phyloP scores from a whole-genome alignment of 768 basidiomycete genomes.

The Solioccasus polychromus region DNA sequence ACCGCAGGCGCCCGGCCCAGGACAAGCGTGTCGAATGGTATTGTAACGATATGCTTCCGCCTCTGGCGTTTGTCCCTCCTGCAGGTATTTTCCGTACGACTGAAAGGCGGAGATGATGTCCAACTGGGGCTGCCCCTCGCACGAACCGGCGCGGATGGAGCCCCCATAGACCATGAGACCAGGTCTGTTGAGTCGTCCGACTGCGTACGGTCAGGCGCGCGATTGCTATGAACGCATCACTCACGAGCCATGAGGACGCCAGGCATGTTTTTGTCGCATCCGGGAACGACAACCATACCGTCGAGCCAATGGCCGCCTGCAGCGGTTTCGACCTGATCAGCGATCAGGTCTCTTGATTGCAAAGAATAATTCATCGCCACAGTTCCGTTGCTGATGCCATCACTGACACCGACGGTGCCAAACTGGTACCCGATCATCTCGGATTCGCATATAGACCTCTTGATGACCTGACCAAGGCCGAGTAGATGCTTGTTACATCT shows the following conservation, averaged over 20 bases:
- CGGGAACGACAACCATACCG: slow-evolving; percentile 95
- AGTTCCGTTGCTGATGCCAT: slow-evolving; percentile 99
- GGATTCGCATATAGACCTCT: slow-evolving; percentile 67
- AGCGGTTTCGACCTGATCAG: slow-evolving; percentile 94
- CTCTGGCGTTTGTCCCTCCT: slow-evolving; percentile 77
- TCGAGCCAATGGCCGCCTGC: slow-evolving; percentile 98
- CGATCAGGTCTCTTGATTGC: slow-evolving; percentile 95
- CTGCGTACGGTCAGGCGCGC: slow-evolving; percentile 37
- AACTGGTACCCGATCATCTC: slow-evolving; percentile 94
- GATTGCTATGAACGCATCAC: slow-evolving; percentile 29
- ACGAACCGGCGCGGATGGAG: slow-evolving; percentile 89
- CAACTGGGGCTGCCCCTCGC: slow-evolving; percentile 81
- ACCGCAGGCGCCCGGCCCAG: slow-evolving; percentile 97
- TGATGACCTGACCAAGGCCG: slow-evolving; percentile 82
- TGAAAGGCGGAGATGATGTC: slow-evolving; percentile 99
- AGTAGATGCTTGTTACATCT: slow-evolving; percentile 97
- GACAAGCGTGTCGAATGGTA: slow-evolving; percentile 90
- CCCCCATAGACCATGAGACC: slow-evolving; percentile 98
- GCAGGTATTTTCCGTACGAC: slow-evolving; percentile 91
- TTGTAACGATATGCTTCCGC: slow-evolving; percentile 85
- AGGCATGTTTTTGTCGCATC: slow-evolving; percentile 99
- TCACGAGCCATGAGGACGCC: slow-evolving; percentile 94
- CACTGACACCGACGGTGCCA: slow-evolving; percentile 95
- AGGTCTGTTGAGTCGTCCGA: slow-evolving; percentile 93
- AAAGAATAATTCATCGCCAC: slow-evolving; percentile 93